Evolutionary conservation across 768 basidiomycete species (phyloP), one percentile per base, ranked within the genome.

Genomic region (Lactifluus echinatus): DNA sequence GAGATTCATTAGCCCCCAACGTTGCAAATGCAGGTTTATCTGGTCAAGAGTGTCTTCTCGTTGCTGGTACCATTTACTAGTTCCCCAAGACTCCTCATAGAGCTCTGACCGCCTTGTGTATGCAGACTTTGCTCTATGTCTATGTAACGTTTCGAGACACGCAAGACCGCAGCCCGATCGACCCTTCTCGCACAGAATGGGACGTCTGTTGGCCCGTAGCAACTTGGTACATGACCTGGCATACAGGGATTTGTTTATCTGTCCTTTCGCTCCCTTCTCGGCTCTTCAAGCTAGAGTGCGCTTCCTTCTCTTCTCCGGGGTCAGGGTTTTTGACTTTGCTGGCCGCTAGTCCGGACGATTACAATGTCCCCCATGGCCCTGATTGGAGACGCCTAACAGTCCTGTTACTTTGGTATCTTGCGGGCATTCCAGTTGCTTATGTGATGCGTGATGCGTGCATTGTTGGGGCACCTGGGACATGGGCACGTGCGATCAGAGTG

Each of bases 201-300:
- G 56, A 60, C 15, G 1, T 58, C 3, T 60, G 59, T 4, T 58
- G 56, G 56, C 56, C 44, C 7, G 17, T 60, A 10, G 59, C 55
- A 7, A 52, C 44, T 2, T 60, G 59, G 59, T 57, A 57, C 44
- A 57, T 60, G 5, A 52, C 31, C 11, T 60, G 59, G 59, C 59
- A 57, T 10, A 23, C 28, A 0, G 58, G 34, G 0, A 59, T 59
- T 2, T 59, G 58, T 21, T 6, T 59, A 2, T 59, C 58, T 6
- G 48, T 59, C 2, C 47, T 59, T 1, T 39, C 53, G 2, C 58
- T 59, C 34, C 57, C 58, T 1, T 59, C 58, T n/a, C 48, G 21
- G 8, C 43, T 59, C 0, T 59, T 59, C 34, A 50, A 10, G 24
- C 34, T 55, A 24, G 53, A 39, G 58, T 59, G 14, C 36, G 53